phyloP scores from a whole-genome alignment of 805 yeast genomes.

The Metschnikowia amazonensis region DNA sequence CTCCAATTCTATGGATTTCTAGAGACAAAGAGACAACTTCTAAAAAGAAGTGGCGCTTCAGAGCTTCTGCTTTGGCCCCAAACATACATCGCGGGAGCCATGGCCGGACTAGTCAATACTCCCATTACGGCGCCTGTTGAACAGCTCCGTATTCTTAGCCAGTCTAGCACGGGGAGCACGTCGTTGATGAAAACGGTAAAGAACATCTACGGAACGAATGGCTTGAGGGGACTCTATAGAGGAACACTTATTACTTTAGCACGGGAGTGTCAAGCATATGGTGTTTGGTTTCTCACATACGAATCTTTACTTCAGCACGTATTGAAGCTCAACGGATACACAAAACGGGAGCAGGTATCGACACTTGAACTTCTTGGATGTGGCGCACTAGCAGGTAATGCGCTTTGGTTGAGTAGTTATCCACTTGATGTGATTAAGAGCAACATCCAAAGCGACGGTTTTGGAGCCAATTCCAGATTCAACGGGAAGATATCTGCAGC shows the following conservation, averaged over 20 bases:
- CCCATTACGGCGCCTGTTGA: slow-evolving; percentile 64
- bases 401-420: slow-evolving; percentile 56
- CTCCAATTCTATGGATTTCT: slow-evolving; percentile 69
- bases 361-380: slow-evolving; percentile 52
- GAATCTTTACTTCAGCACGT: slow-evolving; percentile 49
- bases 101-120: slow-evolving; percentile 63
- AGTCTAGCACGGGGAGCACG: slow-evolving; percentile 38
- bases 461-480: slow-evolving; percentile 43
- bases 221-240: slow-evolving; percentile 51
- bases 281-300: slow-evolving; percentile 68
- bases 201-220: slow-evolving; percentile 40
- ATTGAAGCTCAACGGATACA: slow-evolving; percentile 29
- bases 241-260: slow-evolving; percentile 52
- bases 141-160: slow-evolving; percentile 60
- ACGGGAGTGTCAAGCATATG: slow-evolving; percentile 70
- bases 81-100: slow-evolving; percentile 58
- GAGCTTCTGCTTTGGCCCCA: slow-evolving; percentile 51
- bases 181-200: slow-evolving; percentile 35
- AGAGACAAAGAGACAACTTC: slow-evolving; percentile 59
- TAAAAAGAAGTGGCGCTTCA: slow-evolving; percentile 24
- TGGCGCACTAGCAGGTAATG: slow-evolving; percentile 69
- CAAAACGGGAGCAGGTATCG: slow-evolving; percentile 45
- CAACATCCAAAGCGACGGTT: slow-evolving; percentile 50
- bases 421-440: slow-evolving; percentile 52
- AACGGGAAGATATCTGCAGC: slow-evolving; percentile 37